phyloP scores from a whole-genome alignment of 306 rosid genomes.

The Myrica gale region DNA sequence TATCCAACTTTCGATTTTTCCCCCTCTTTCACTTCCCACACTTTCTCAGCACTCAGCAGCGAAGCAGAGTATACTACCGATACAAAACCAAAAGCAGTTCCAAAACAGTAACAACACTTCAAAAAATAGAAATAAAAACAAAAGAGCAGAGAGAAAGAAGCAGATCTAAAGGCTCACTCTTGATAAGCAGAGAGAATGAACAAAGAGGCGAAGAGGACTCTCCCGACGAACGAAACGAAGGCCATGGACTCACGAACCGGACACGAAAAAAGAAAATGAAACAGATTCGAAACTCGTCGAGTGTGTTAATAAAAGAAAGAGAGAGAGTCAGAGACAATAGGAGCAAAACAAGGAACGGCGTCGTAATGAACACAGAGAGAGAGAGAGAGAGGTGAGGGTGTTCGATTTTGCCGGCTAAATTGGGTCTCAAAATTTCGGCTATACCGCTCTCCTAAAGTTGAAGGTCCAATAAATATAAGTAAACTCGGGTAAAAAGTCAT shows the following conservation, averaged over 20 bases:
- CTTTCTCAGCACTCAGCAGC: slow-evolving; percentile 8
- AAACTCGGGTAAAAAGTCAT: neutral
- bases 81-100: neutral
- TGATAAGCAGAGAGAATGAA: slow-evolving; percentile 63
- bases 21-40: neutral
- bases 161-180: slow-evolving; percentile 53
- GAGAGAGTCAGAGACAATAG: neutral
- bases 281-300: slow-evolving; percentile 5
- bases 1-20: neutral
- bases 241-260: slow-evolving; percentile 42
- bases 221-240: slow-evolving; percentile 53
- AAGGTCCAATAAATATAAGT: neutral
- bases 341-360: slow-evolving; percentile 21
- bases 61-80: slow-evolving; percentile 13
- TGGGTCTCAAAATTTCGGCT: slow-evolving; percentile 2
- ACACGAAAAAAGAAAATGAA: neutral
- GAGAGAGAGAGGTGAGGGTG: neutral
- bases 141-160: neutral
- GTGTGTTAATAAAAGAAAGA: neutral
- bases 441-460: neutral
- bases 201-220: slow-evolving; percentile 58
- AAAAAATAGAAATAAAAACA: neutral
- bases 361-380: slow-evolving; percentile 1
- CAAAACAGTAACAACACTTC: neutral
- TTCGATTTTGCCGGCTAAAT: slow-evolving; percentile 10